Evolutionary conservation across 371 early-diverging fungal genomes (phyloP).

Genomic region (Mucor velutinosus): DNA sequence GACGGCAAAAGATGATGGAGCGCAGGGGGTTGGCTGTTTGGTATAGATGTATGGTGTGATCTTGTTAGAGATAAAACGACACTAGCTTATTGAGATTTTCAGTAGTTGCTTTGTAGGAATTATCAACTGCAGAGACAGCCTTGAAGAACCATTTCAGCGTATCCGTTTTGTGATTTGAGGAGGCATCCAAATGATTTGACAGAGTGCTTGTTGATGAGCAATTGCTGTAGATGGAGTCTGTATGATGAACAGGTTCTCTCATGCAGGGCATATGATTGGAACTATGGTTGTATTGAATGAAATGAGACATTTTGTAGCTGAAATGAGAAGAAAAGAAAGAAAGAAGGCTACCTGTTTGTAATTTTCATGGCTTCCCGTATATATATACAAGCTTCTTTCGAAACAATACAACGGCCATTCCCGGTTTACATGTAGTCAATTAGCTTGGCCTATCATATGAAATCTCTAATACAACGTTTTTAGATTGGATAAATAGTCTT

Average conservation of each 20-base stretch:
- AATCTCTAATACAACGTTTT: background rate
- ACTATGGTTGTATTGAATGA: background rate
- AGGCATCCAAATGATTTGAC: constrained; percentile 1
- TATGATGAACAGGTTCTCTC: background rate
- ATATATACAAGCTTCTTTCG: background rate
- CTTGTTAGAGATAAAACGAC: constrained; percentile 20
- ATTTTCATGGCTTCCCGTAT: background rate
- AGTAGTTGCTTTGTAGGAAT: constrained; percentile 15
- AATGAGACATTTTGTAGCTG: constrained; percentile 1
- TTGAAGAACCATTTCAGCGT: constrained; percentile 18
- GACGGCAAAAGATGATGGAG: background rate
- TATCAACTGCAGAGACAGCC: constrained; percentile 6
- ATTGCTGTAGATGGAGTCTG: background rate
- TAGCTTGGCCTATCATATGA: constrained; percentile 5
- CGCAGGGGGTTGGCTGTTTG: background rate
- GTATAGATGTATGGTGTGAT: background rate
- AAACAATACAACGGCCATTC: constrained; percentile 1
- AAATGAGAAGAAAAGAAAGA: background rate
- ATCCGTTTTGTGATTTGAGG: background rate
- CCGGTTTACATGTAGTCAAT: background rate
- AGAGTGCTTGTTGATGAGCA: background rate
- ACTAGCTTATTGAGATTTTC: constrained; percentile 24
- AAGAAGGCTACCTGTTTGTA: background rate
- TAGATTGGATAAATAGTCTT: background rate
- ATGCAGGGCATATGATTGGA: background rate